Base-by-base conservation (phyloP, 106 monocot species). In the Hemerocallis citrina region DNA sequence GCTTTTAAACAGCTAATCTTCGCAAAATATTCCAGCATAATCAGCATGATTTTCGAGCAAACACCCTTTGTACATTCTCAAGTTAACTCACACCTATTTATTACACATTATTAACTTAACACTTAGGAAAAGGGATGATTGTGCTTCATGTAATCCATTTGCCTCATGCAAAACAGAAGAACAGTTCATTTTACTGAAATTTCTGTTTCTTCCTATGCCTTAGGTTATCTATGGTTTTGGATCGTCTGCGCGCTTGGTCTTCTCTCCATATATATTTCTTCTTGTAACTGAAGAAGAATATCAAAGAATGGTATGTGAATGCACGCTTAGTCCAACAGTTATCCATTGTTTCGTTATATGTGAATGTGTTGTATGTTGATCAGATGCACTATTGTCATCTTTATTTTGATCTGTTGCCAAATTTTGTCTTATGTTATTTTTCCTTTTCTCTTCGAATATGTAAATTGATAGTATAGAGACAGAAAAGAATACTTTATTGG, bases 281-380 rank as follows among this genome's bases (percentile, higher is more conserved):
- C 67, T 78, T 21, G 78, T 68, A 24, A 12, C 54, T 41, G 78
- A 78, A 68, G 78, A 78, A 72, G 72, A 72, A 62, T 78, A 78
- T 57, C 78, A 78, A 72, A 68, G 33, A 14, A 72, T 78, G 78
- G 78, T 78, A 61, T n/a, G n/a, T n/a, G n/a, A n/a, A n/a, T n/a
- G n/a, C n/a, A n/a, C n/a, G n/a, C 0, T 57, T 7, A 0, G 24
- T 57, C 16, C 8, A 57, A 2, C 6, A 20, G 9, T 55, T 32
- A 5, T 55, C 28, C 28, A n/a, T n/a, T n/a, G 29, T 31, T 55
- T 12, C 14, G 6, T 14, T 30, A 55, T 16, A 15, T 55, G 54
- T 55, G 14, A 28, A 9, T 14, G 28, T 14, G n/a, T n/a, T n/a
- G n/a, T n/a, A n/a, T n/a, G n/a, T n/a, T n/a, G n/a, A n/a, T n/a